These are phyloP conservation scores for Coniochaeta pulveracea DNA, from an alignment of 2,329 filamentous ascomycete species.

Conservation along the genomic window DNA sequence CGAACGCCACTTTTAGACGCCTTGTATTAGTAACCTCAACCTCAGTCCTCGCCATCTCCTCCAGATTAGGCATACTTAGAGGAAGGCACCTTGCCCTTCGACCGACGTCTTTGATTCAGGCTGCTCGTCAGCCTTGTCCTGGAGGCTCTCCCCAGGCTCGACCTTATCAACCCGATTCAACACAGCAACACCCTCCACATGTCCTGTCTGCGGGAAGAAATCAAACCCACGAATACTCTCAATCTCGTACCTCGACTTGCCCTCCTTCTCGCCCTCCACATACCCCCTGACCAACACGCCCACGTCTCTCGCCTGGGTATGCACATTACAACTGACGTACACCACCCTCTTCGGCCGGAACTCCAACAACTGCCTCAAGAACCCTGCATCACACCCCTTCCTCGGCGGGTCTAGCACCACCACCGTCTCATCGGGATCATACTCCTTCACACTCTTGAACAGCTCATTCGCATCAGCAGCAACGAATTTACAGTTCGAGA, in stretches of 20 bases:
- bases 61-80: no score
- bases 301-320: constrained; percentile 90
- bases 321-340: constrained; percentile 96
- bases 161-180: constrained; percentile 45
- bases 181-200: constrained; percentile 58
- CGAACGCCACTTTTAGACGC: no score
- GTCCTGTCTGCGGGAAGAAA: constrained; percentile 84
- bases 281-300: constrained; percentile 72
- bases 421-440: constrained; percentile 70
- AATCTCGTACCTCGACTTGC: constrained; percentile 58
- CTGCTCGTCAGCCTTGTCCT: no score
- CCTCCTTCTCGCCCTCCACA: constrained; percentile 18
- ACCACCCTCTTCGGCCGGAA: constrained; percentile 73
- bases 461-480: constrained; percentile 78
- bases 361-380: constrained; percentile 66
- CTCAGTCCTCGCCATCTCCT: no score
- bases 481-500: constrained; percentile 67
- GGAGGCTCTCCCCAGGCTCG: no score
- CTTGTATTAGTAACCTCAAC: no score
- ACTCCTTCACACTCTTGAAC: constrained; percentile 59
- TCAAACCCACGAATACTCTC: constrained; percentile 90
- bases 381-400: constrained; percentile 83
- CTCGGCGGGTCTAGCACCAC: constrained; percentile 96
- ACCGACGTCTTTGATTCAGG: no score
- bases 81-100: no score